Base-by-base conservation (phyloP, 2,329 filamentous ascomycete species). In the Verticillium tricorpus region DNA sequence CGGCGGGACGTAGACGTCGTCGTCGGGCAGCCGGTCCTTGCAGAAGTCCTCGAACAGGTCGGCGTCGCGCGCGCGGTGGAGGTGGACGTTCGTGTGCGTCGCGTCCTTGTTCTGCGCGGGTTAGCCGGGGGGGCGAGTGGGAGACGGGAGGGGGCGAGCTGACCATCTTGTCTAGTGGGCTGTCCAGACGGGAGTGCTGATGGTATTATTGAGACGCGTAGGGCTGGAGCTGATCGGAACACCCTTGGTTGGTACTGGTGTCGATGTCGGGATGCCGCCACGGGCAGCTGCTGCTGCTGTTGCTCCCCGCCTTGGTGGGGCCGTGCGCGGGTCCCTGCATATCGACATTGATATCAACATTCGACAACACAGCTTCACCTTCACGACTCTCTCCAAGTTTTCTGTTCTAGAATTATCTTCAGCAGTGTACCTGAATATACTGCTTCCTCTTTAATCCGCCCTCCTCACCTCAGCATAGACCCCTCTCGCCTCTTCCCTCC, bases 1-100 rank as follows among this genome's bases (percentile, higher is more conserved):
- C 8, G 87, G 86, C 37, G 89, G 86, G n/a, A 96, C 89, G 74
- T 91, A 90, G 72, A 95, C 91, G 61, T 93, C 90, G 76, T 95
- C 91, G 64, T 83, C 80, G n/a, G 88, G 87, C 55, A 90, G 83
- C 70, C 82, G 84, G 77, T 89, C 87, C 71, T 85, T 85, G 81
- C 86, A 89, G 71, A 90, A 89, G 73, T 77, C 87, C 73, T 94
- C 91, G 67, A 93, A 89, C 65, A 93, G 85, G 76, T 93, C 91
- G 60, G 89, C 90, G 76, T 92, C 85, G 72, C 87, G 85, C 34
- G 89, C 78, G 60, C 82, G 80, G 74, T 88, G 87, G 78, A 93
- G 87, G 80, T 94, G 91, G 65, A 94, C 77, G 73, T 91, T 87
- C 25, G 89, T 93, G 78, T 88, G 87, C 75, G 80, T 82, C 11